Base-by-base conservation (phyloP, 2,329 filamentous ascomycete genomes). In the Penicillium concentricum region DNA sequence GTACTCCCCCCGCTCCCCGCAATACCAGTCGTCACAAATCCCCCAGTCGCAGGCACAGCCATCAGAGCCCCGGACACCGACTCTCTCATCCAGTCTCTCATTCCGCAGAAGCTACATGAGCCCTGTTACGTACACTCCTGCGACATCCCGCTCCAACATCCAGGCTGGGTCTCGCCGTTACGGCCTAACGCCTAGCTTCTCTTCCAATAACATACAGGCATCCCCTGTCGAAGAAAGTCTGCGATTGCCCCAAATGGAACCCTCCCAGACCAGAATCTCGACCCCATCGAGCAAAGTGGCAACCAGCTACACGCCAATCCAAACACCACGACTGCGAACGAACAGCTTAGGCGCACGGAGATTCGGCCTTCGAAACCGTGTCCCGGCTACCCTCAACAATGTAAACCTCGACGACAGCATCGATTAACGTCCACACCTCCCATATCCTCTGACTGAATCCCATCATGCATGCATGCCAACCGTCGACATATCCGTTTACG, bases 151-250 rank as follows among this genome's bases (percentile, higher is more conserved):
- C 50, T 63, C 72, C 20, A 76, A 74, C 53, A 75, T 77, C 39
- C 75, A 76, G 56, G 74, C 74, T 2, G 75, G 75, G 20, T 77
- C 72, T 22, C 75, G 73, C 28, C 69, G 75, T 22, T 77, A 77
- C 50, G 72, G 71, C 6, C 44, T 69, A 20, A 62, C 71, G 3
- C 51, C 66, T 5, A 60, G 56, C 41, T 53, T 61, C 45, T 61
- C 54, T 13, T 46, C 66, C 24, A 60, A 62, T 38, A 51, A 61
- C 13, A 51, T 66, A 7, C 58, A 62, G 4, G 62, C 62, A 34
- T 60, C 59, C 15, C 12, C 41, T 41, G 54, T 48, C 35, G 72
- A 65, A 56, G 67, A 57, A 35, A 59, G 44, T 39, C 59, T 52
- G 37, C 58, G 62, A 26, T 48, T 62, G 20, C 59, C 69, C 24